Conservation (phyloP, 2,329 filamentous ascomycete species). For the Fusarium neocosmosporiellum region DNA sequence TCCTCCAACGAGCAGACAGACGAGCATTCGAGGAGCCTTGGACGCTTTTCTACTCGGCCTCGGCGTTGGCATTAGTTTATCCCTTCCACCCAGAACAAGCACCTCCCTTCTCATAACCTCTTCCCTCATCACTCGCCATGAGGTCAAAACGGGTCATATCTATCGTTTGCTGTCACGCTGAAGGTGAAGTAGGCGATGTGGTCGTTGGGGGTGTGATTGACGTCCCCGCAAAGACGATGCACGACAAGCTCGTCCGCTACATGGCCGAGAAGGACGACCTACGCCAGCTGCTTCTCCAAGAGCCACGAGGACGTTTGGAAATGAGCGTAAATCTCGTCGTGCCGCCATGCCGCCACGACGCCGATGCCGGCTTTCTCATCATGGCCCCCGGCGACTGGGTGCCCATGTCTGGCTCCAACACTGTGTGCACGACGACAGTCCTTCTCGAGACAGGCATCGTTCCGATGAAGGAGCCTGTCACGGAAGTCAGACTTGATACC, state of each 20-base stretch:
- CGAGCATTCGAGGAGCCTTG: not conserved
- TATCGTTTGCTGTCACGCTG: conserved; percentile 51
- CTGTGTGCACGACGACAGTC: conserved; percentile 56
- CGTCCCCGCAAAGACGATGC: conserved; percentile 57
- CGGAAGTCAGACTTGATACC: conserved; percentile 55
- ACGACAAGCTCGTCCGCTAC: conserved; percentile 58
- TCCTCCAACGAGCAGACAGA: not conserved
- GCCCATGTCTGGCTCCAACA: conserved; percentile 56
- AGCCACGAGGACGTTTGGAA: conserved; percentile 54
- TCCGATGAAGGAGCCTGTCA: conserved; percentile 57
- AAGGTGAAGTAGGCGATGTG: conserved; percentile 59
- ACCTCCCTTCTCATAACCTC: not conserved
- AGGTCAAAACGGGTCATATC: conserved; percentile 28
- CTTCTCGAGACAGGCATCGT: conserved; percentile 61
- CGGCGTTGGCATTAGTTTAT: not conserved
- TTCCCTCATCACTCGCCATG: not conserved
- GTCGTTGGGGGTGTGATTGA: conserved; percentile 59
- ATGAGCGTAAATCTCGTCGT: conserved; percentile 55
- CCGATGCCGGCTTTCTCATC: conserved; percentile 59
- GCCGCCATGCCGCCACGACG: conserved; percentile 55
- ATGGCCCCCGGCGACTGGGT: conserved; percentile 59
- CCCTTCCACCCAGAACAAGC: not conserved
- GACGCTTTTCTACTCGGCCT: not conserved
- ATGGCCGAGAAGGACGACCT: conserved; percentile 51
- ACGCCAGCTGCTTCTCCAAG: conserved; percentile 55